Conservation (phyloP, 164 flowering plant species). For the Stephania cephalantha region DNA sequence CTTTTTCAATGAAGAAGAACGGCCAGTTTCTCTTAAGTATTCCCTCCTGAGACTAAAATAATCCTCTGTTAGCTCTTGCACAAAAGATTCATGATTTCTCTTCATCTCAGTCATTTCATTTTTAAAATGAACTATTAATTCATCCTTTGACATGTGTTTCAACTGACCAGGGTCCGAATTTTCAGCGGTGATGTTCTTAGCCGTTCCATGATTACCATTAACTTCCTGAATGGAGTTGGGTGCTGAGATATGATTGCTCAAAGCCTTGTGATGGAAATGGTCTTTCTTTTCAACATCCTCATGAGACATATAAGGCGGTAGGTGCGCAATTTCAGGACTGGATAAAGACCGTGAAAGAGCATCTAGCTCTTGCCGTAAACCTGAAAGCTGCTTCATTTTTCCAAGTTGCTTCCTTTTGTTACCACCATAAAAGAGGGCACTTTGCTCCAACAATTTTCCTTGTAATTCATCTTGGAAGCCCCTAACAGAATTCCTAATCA, state of each 20-base stretch:
- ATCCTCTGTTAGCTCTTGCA: constrained; percentile 56
- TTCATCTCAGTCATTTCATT: constrained; percentile 55
- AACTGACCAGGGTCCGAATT: constrained; percentile 37
- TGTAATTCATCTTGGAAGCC: constrained; percentile 39
- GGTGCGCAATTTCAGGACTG: constrained; percentile 36
- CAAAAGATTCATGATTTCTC: constrained; percentile 57
- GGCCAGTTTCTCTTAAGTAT: constrained; percentile 44
- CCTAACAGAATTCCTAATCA: constrained; percentile 33
- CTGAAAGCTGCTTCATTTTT: constrained; percentile 44
- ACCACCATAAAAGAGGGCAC: constrained; percentile 19
- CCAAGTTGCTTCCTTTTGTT: constrained; percentile 22
- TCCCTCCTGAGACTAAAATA: constrained; percentile 52
- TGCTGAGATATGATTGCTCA: constrained; percentile 22
- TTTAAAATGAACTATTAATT: constrained; percentile 44
- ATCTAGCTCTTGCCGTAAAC: constrained; percentile 52
- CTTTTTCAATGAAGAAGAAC: constrained; percentile 37
- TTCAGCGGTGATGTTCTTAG: constrained; percentile 30
- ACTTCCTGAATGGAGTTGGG: constrained; percentile 28
- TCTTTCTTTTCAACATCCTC: constrained; percentile 40
- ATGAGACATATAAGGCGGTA: constrained; percentile 40
- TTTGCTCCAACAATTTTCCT: constrained; percentile 30
- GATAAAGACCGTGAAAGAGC: constrained; percentile 39
- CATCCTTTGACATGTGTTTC: constrained; percentile 47
- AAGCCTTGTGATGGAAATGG: constrained; percentile 35
- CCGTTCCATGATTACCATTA: constrained; percentile 41